Conservation (phyloP, 129 eudicot species). For the Tagetes erecta region DNA sequence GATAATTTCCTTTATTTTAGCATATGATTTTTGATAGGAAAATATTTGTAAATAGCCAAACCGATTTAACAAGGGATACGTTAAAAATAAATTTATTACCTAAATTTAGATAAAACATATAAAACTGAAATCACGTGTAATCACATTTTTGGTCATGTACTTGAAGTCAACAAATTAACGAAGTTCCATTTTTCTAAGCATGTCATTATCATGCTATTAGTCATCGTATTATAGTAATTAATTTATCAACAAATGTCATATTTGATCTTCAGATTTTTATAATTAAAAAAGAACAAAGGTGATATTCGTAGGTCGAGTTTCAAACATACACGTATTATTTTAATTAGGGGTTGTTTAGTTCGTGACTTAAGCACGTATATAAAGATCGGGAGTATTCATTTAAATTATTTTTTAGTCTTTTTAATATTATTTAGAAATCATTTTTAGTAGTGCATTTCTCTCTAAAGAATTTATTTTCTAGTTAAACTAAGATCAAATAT, state of each 20-base stretch:
- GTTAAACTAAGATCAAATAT: not conserved
- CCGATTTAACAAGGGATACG: no score
- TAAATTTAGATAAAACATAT: no score
- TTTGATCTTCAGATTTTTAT: not conserved
- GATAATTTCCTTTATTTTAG: no score
- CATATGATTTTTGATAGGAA: no score
- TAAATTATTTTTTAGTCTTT: not conserved
- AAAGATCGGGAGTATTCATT: not conserved
- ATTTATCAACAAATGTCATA: not conserved
- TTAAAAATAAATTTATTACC: no score
- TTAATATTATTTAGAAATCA: not conserved
- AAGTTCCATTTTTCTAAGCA: not conserved
- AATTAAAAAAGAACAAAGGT: not conserved
- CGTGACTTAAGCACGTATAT: not conserved
- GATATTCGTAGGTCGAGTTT: not conserved
- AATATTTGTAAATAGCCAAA: no score
- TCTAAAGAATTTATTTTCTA: not conserved
- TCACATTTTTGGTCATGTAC: no score
- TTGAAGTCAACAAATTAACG: no score
- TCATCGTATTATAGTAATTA: no score
- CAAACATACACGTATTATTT: not conserved
- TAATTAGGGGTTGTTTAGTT: not conserved
- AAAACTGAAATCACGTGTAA: no score
- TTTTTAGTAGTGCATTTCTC: no score
- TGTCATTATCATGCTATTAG: constrained; percentile 4